Percentiles rank a stretch among this genome's conserved stretches.
phyloP scores from a whole-genome alignment of 2,329 filamentous ascomycete genomes.

The Escovopsis sp. region DNA sequence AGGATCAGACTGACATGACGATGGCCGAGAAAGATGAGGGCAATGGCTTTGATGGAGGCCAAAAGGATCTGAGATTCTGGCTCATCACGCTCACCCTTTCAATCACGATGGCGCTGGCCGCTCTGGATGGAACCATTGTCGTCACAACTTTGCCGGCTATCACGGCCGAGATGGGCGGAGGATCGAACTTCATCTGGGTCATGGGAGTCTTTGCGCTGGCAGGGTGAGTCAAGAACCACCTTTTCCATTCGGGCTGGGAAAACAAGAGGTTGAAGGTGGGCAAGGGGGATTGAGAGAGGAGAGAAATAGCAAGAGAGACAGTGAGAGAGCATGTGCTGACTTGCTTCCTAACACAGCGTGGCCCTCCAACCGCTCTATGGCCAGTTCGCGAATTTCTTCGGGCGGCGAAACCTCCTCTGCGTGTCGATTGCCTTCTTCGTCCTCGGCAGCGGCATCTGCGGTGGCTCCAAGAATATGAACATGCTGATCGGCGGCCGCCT shows the following conservation, averaged over 20 bases:
- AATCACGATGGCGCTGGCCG: not conserved
- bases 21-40: too few species aligned
- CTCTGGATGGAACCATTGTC: not conserved
- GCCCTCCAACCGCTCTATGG: slow-evolving; percentile 29
- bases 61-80: too few species aligned
- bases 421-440: slow-evolving; percentile 26
- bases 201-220: not conserved
- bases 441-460: slow-evolving; percentile 34
- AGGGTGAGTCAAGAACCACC: not conserved
- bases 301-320: too few species aligned
- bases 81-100: not conserved
- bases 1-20: too few species aligned
- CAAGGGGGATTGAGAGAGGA: too few species aligned
- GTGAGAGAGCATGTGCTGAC: too few species aligned
- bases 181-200: not conserved
- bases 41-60: too few species aligned
- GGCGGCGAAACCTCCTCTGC: slow-evolving; percentile 25
- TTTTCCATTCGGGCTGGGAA: too few species aligned
- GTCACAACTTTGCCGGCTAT: not conserved
- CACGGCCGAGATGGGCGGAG: not conserved
- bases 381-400: slow-evolving; percentile 33
- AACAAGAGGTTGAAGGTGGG: too few species aligned
- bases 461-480: slow-evolving; percentile 23
- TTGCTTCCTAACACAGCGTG: slow-evolving; percentile 1
- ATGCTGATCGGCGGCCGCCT: slow-evolving; percentile 32